Evolutionary conservation across 1,284 basidiomycete species (phyloP).

Genomic region (Ceratobasidium sp.): DNA sequence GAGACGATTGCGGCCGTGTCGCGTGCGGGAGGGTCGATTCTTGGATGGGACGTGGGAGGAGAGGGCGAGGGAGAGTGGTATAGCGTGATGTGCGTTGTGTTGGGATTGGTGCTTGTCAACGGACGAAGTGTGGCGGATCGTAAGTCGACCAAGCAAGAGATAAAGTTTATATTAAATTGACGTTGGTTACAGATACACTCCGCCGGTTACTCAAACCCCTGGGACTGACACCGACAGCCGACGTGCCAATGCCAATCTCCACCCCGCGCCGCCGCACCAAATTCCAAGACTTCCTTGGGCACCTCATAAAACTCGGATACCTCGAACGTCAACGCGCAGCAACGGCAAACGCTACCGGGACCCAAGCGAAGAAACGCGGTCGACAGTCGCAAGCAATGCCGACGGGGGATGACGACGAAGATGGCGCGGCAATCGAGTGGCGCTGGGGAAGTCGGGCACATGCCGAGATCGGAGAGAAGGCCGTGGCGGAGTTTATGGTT

Average conservation of each 20-base stretch:
- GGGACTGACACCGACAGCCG: slow-evolving; percentile 60
- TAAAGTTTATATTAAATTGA: neutral
- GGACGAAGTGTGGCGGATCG: slow-evolving; percentile 73
- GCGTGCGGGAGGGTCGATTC: slow-evolving; percentile 33
- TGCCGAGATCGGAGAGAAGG: slow-evolving; percentile 75
- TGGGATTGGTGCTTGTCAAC: slow-evolving; percentile 75
- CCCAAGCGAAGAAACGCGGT: slow-evolving; percentile 29
- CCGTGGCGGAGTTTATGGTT: slow-evolving; percentile 70
- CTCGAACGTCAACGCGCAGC: slow-evolving; percentile 64
- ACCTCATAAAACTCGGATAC: slow-evolving; percentile 71
- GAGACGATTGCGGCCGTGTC: slow-evolving; percentile 53
- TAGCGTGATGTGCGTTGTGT: slow-evolving; percentile 69
- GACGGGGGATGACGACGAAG: slow-evolving; percentile 58
- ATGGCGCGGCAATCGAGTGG: slow-evolving; percentile 72
- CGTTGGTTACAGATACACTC: slow-evolving; percentile 62
- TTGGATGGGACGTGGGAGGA: slow-evolving; percentile 48
- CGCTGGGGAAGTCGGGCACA: slow-evolving; percentile 79
- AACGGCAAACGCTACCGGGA: slow-evolving; percentile 1
- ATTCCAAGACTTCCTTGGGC: slow-evolving; percentile 67
- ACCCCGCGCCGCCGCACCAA: slow-evolving; percentile 57
- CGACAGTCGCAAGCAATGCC: slow-evolving; percentile 45
- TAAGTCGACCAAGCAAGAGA: slow-evolving; percentile 54
- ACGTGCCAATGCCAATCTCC: slow-evolving; percentile 63
- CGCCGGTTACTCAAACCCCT: slow-evolving; percentile 70
- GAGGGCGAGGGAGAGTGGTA: slow-evolving; percentile 41